Evolutionary conservation across 805 yeast genomes (phyloP), one percentile per base, ranked within the genome.

Genomic region (Sugiyamaella chiloensis): DNA sequence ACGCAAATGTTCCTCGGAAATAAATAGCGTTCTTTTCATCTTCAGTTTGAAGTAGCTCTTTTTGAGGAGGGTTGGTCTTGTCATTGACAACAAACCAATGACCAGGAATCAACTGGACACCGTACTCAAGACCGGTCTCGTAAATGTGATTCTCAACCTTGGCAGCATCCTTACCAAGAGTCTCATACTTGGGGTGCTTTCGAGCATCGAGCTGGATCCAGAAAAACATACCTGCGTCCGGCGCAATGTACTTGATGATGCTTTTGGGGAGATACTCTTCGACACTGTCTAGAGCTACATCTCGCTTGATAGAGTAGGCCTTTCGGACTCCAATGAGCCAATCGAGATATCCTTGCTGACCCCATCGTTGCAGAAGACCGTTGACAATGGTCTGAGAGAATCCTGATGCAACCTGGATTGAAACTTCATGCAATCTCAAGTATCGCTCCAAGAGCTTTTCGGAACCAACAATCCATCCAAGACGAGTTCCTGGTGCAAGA

Each of bases 391-490:
- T 71, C 66, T 81, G 87, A 19, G 95, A 71, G 64, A 88, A 79
- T 6, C 97, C 97, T 4, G 89, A 75, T 16, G 95, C 83, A 43
- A 81, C 72, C 69, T 89, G 96, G 55, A 85, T 76, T 5, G 86
- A 71, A 53, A 85, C 90, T 71, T 90, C 97, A 60, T 85, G 87
- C 47, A 83, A 70, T 56, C 93, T 76, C 44, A 81, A 65, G 58
- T 72, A 75, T 56, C 91, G 76, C 66, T 85, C 88, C 55, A 86
- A 61, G 43, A 89, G 64, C 14, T 60, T 55, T 37, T 72, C 69
- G 64, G 85, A 89, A 51, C 85, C 95, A 21, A 86, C 83, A 52
- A 89, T 74, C 96, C 96, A 89, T 46, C 96, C 96, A 50, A 86
- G 63, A 70, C 97, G 82, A 24, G 81, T 61, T 57, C 96, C 96